Evolutionary conservation across 202 grass and related monocot species (phyloP), one percentile per base, ranked within the genome.

Genomic region (Musa balbisiana): DNA sequence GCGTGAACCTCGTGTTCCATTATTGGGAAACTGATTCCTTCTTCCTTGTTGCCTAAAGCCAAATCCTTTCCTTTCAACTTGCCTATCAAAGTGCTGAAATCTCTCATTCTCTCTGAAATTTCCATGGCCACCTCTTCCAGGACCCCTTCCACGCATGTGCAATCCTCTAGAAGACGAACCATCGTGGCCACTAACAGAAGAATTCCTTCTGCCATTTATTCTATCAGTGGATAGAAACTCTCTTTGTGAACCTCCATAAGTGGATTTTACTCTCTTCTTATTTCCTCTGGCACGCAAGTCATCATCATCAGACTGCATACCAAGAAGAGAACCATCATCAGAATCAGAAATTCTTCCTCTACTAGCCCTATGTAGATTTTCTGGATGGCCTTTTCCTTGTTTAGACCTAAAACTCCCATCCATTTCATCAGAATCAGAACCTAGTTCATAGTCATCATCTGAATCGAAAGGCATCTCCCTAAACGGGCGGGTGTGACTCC

Each of bases 391-490:
- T 51, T 17, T 78, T 65, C 58, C 59, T 11, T 77, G 10, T 81
- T 84, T 76, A 82, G 43, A 70, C 73, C 54, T 76, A 69, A 85
- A 55, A 68, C 55, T 78, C 13, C 83, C 72, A 51, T 89, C 55
- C 15, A 76, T 71, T 78, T 91, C 87, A 80, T 92, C 84, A 49
- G 84, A 82, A 91, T 91, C 88, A 74, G 84, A 91, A 81, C 72
- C 78, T 43, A 81, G 70, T 22, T 82, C 75, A 33, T 81, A 76
- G 81, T 82, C 84, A 76, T 76, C 82, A 63, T 82, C 80, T 25
- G 75, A 87, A 67, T 78, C 72, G 62, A 81, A 79, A 49, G 87
- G 70, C 49, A 43, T 43, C 33, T 43, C 33, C 80, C 19, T 87
- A 72, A 10, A 62, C 51, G 71, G 78, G 50, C n/a, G 68, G 3